Evolutionary conservation across 2,329 filamentous ascomycete genomes (phyloP).

Genomic region (Penicillium janthinellum): DNA sequence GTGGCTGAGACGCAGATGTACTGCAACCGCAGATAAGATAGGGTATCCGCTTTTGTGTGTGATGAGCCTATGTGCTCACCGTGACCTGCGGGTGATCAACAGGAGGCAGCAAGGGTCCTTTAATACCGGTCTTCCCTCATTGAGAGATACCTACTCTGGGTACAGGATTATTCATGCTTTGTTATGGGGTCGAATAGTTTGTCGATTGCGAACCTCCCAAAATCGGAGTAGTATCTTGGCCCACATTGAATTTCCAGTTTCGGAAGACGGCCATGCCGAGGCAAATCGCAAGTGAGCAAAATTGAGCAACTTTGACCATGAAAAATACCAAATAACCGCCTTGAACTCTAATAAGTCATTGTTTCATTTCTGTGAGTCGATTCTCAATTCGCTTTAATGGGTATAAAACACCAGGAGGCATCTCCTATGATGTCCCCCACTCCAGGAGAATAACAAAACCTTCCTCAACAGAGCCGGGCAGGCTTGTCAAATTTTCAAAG

Average conservation of each 20-base stretch:
- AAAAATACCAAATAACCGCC: not conserved
- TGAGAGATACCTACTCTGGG: not conserved
- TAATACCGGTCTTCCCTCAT: not conserved
- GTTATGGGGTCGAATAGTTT: not conserved
- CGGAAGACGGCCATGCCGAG: not conserved
- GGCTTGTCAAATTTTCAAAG: not conserved
- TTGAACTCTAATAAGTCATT: not conserved
- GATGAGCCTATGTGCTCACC: not conserved
- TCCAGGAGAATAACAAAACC: not conserved
- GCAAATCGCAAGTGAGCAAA: not conserved
- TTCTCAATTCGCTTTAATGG: not conserved
- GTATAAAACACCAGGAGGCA: not conserved
- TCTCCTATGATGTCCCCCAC: not conserved
- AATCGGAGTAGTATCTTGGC: not conserved
- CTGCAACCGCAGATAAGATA: not conserved
- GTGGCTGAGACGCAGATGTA: not conserved
- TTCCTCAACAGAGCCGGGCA: not conserved
- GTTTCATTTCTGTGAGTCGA: not conserved
- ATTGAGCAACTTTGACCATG: not conserved
- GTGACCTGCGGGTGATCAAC: not conserved
- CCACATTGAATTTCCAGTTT: not conserved
- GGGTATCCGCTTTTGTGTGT: not conserved
- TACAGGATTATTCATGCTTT: not conserved
- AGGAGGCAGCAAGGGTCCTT: not conserved
- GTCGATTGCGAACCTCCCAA: not conserved